Evolutionary conservation across 495 filamentous ascomycete species (phyloP).

Genomic region (Alectoria sarmentosa): DNA sequence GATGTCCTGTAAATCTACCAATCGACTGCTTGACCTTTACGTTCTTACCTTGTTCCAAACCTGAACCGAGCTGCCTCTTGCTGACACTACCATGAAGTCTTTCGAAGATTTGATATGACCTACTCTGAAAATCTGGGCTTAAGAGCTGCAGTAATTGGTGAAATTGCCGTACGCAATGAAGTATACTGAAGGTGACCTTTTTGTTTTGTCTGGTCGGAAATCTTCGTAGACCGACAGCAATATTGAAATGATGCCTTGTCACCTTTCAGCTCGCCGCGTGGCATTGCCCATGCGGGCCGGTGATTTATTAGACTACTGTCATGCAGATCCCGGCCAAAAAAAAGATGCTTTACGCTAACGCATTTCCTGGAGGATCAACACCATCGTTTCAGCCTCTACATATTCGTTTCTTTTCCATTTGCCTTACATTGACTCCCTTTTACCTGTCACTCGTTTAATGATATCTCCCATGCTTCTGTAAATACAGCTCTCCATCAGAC

Average conservation of each 20-base stretch:
- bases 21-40: too few species aligned
- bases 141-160: not conserved
- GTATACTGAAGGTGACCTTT: not conserved
- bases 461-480: constrained; percentile 1
- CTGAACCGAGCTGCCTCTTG: too few species aligned
- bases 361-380: not conserved
- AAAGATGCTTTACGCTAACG: not conserved
- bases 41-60: too few species aligned
- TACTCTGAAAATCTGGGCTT: too few species aligned
- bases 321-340: not conserved
- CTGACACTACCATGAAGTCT: not conserved
- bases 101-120: too few species aligned
- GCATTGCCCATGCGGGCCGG: not conserved
- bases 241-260: too few species aligned
- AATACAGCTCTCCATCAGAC: not conserved
- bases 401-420: not conserved
- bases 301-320: too few species aligned
- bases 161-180: not conserved
- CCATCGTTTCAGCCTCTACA: not conserved
- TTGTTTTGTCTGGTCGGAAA: not conserved
- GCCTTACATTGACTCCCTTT: not conserved
- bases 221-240: not conserved
- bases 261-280: not conserved
- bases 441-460: not conserved
- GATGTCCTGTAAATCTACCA: too few species aligned